phyloP scores from a whole-genome alignment of 148 eudicot species.

The Diospyros kaki region DNA sequence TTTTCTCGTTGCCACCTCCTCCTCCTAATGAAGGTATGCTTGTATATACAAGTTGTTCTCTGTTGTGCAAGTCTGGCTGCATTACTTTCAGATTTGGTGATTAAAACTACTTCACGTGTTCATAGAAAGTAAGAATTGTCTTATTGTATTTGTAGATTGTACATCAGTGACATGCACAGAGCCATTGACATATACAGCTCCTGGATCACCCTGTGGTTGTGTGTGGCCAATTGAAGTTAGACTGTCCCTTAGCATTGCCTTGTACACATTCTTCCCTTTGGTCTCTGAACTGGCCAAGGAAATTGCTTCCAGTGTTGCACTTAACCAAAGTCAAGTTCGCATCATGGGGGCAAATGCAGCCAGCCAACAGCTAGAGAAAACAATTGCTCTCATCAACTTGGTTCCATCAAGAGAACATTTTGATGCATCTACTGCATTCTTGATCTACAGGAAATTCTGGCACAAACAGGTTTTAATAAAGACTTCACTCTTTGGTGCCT shows the following conservation, averaged over 20 bases:
- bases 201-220: conserved; percentile 82
- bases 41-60: not conserved
- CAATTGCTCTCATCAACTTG: conserved; percentile 61
- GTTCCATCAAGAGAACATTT: conserved; percentile 57
- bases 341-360: conserved; percentile 87
- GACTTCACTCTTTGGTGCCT: conserved; percentile 62
- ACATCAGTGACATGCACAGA: conserved; percentile 55
- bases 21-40: conserved; percentile 73
- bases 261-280: conserved; percentile 77
- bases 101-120: not conserved
- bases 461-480: conserved; percentile 45
- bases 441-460: conserved; percentile 73
- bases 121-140: not conserved
- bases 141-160: conserved; percentile 52
- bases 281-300: conserved; percentile 69
- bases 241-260: conserved; percentile 42
- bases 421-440: conserved; percentile 34
- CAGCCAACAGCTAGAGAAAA: conserved; percentile 57
- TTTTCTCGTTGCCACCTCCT: conserved; percentile 64
- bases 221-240: conserved; percentile 84
- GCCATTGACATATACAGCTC: conserved; percentile 73
- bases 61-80: not conserved
- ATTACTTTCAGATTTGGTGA: not conserved
- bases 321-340: conserved; percentile 81
- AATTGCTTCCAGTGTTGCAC: conserved; percentile 52